Base-by-base conservation (phyloP, 108 stramenopile genomes). In the Craspedostauros australis region DNA sequence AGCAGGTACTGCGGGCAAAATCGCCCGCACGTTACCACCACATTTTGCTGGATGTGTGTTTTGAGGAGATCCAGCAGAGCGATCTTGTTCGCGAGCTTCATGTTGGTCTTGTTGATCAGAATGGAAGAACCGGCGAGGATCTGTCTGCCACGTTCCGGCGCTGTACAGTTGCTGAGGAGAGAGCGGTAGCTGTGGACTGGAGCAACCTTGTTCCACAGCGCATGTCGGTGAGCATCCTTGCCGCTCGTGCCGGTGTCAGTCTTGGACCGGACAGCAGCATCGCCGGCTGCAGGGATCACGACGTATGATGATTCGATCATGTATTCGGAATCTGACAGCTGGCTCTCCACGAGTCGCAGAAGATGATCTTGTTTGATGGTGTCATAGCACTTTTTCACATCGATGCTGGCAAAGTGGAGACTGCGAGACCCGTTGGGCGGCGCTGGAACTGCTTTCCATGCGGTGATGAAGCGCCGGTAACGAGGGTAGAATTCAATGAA, bases 301-400 rank as follows among this genome's bases (percentile, higher is more conserved):
- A n/a, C n/a, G n/a, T n/a, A n/a, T n/a, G 68, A 63, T 29, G 68
- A 69, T 51, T 84, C 75, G 8, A 90, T 73, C 30, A 79, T 18
- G 53, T 94, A 94, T 4, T 71, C 47, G 18, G 79, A 72, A 41
- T 88, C 54, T 32, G 49, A 23, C 9, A 94, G 2, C n/a, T 75
- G 43, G 0, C 56, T 34, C 25, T 54, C 52, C 11, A 86, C 47
- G 6, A 88, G 38, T 18, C 71, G 54, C 49, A 64, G 68, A 27
- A 94, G 49, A 39, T 70, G 64, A 19, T 73, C 39, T 61, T 90
- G 88, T 42, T 87, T 61, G 19, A 94, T 89, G 16, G 60, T 80
- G 42, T 94, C 92, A 33, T 84, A 94, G 54, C 88, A 90, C 42
- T 83, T 74, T 38, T 77, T 69, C 48, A 94, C 85, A 42, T 94